Evolutionary conservation across 179 eudicot genomes (phyloP).

Genomic region (Actinidia arguta): DNA sequence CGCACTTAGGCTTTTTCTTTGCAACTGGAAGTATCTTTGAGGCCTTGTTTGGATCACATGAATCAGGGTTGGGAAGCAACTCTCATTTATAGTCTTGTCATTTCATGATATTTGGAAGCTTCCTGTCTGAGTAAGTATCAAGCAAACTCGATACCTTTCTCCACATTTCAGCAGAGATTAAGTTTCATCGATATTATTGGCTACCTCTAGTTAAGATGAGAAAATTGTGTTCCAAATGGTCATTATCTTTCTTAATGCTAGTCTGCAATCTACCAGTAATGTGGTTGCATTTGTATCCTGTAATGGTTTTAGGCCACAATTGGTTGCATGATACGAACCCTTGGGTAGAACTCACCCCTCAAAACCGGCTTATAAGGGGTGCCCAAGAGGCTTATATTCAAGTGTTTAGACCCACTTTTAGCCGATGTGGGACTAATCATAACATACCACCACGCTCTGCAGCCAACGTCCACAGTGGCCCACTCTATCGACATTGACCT

Average conservation of each 20-base stretch:
- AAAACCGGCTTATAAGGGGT: too few species aligned
- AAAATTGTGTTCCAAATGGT: not conserved
- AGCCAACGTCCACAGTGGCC: too few species aligned
- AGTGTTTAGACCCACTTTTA: too few species aligned
- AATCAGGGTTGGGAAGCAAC: conserved; percentile 2
- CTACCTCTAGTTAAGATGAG: not conserved
- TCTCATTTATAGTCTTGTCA: not conserved
- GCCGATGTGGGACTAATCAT: too few species aligned
- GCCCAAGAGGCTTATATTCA: too few species aligned
- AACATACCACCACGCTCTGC: too few species aligned
- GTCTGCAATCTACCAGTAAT: not conserved
- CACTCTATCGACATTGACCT: too few species aligned
- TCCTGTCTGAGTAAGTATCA: not conserved
- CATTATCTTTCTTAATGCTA: not conserved
- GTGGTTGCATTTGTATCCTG: not conserved
- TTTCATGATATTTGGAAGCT: not conserved
- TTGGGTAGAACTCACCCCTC: too few species aligned
- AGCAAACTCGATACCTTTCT: not conserved
- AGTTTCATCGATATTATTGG: not conserved
- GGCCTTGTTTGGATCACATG: not conserved
- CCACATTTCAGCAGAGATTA: too few species aligned
- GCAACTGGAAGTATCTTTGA: not conserved
- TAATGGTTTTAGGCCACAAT: not conserved
- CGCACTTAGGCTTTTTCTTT: not conserved
- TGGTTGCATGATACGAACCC: too few species aligned